Conservation (phyloP, 352 stramenopile genomes). For the Pythium aphanidermatum region DNA sequence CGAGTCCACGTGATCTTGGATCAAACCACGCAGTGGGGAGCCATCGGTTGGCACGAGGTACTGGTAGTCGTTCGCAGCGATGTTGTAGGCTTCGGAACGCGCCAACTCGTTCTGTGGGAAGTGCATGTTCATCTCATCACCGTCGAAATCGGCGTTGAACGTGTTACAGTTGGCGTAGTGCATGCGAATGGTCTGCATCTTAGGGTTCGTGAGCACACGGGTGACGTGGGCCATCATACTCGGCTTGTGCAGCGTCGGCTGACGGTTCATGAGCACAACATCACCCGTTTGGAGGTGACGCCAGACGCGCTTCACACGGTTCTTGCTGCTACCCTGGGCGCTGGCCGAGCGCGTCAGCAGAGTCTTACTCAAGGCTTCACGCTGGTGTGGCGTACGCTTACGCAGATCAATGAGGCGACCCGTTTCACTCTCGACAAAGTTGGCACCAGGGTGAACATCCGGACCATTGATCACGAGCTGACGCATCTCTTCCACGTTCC, state of each 20-base stretch:
- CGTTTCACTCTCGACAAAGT: constrained; percentile 96
- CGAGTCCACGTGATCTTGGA: constrained; percentile 99
- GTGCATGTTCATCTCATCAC: constrained; percentile 99
- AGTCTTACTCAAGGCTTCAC: constrained; percentile 94
- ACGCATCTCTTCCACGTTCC: constrained; percentile 97
- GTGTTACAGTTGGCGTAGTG: constrained; percentile 99
- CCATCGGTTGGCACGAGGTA: constrained; percentile 98
- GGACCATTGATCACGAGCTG: constrained; percentile 95
- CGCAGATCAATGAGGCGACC: constrained; percentile 93
- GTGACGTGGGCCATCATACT: constrained; percentile 99
- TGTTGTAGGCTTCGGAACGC: constrained; percentile 96
- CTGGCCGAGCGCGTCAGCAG: constrained; percentile 89
- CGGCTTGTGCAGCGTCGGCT: constrained; percentile 99
- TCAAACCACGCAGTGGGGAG: constrained; percentile 96
- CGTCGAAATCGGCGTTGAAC: constrained; percentile 99
- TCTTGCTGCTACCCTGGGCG: constrained; percentile 72
- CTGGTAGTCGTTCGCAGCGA: constrained; percentile 97
- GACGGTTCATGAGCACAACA: constrained; percentile 98
- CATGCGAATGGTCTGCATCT: constrained; percentile 99
- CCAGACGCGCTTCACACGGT: constrained; percentile 95
- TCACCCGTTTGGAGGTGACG: constrained; percentile 97
- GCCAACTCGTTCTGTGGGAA: constrained; percentile 98
- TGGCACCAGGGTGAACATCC: constrained; percentile 95
- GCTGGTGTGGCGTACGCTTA: constrained; percentile 90
- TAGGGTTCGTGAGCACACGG: constrained; percentile 94